Conservation (phyloP, 2,329 filamentous ascomycete species). For the Cladophialophora exuberans region DNA sequence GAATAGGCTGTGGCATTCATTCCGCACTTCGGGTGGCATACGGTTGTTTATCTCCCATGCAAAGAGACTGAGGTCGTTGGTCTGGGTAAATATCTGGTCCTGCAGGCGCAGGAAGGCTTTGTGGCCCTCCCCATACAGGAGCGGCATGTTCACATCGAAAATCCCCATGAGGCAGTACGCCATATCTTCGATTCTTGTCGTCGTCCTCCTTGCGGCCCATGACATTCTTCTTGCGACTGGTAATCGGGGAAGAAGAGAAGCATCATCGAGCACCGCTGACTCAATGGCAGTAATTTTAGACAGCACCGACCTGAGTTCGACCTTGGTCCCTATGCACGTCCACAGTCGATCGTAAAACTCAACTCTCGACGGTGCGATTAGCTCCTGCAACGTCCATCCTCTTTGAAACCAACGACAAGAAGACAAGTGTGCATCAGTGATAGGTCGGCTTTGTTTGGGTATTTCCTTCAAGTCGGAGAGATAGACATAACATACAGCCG, state of each 20-base stretch:
- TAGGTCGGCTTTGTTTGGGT: too few species aligned
- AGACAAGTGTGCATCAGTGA: too few species aligned
- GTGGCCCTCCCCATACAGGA: background rate
- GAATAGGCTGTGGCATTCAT: background rate
- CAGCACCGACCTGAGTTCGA: background rate
- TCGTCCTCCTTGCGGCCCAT: background rate
- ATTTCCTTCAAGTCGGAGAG: too few species aligned
- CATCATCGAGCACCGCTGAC: background rate
- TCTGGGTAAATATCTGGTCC: background rate
- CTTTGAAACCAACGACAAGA: too few species aligned
- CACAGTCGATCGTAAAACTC: background rate
- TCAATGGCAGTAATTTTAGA: background rate
- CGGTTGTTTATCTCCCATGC: background rate
- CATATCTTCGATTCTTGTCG: background rate
- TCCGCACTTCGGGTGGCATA: background rate
- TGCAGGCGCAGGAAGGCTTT: background rate
- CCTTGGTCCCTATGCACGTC: background rate
- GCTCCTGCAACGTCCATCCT: too few species aligned
- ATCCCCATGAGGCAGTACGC: background rate
- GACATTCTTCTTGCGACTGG: background rate
- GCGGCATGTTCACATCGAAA: background rate
- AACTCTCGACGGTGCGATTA: background rate
- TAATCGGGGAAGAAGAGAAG: background rate
- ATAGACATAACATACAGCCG: too few species aligned
- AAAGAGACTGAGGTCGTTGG: background rate